These are phyloP conservation scores for Herpetomonas tarakana DNA, from an alignment of 208 protist species.

Conservation along the genomic window DNA sequence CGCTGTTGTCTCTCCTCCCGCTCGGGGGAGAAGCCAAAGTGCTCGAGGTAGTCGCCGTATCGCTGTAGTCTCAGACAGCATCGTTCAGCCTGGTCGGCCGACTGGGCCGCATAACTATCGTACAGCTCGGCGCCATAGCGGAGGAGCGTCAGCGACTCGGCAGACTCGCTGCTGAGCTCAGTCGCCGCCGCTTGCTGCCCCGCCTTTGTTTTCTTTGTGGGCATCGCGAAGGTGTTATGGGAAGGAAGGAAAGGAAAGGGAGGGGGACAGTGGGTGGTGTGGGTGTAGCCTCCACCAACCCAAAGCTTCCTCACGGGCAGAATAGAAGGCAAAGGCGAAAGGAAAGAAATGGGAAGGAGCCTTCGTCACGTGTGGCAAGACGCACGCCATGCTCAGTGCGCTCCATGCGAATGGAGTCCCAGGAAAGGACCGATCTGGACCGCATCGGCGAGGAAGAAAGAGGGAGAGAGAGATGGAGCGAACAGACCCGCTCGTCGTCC, in stretches of 20 bases:
- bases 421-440: too few relatives aligned
- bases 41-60: conserved; percentile 78
- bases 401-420: too few relatives aligned
- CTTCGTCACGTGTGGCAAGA: neutral
- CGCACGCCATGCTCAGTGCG: too few relatives aligned
- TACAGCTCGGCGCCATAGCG: conserved; percentile 53
- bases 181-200: neutral
- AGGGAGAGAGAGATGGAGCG: too few relatives aligned
- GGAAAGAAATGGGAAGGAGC: neutral
- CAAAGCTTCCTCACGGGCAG: neutral
- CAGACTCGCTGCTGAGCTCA: neutral
- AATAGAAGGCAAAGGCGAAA: neutral
- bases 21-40: conserved; percentile 84
- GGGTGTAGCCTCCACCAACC: too few relatives aligned
- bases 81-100: neutral
- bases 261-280: too few relatives aligned
- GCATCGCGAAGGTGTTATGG: too few relatives aligned
- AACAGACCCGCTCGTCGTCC: too few relatives aligned
- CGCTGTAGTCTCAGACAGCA: conserved; percentile 39
- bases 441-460: too few relatives aligned
- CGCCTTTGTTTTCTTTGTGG: neutral
- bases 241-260: too few relatives aligned
- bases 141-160: conserved; percentile 21
- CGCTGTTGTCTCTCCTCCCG: conserved; percentile 14
- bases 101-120: conserved; percentile 17